Base-by-base conservation (phyloP, 257 asterid genomes). In the Thymus mandschuricus region DNA sequence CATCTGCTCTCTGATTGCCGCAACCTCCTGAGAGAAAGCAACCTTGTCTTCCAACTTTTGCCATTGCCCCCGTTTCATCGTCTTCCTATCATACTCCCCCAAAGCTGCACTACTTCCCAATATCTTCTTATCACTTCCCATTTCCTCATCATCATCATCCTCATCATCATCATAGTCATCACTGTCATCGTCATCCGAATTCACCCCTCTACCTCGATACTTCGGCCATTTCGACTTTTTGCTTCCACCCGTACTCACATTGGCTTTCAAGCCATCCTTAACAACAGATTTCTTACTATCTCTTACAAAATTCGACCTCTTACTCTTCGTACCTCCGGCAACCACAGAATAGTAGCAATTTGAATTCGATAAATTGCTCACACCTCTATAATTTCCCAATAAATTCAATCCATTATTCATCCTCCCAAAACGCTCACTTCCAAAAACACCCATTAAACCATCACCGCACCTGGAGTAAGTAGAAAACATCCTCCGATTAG, bases 31-130 rank as follows among this genome's bases (percentile, higher is more conserved):
- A 0, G 98, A 85, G 9, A 87, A 76, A 78, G 88, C 89, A 46
- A 81, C 84, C 84, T 91, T 97, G 27, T 86, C 78, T 76, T 88
- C 95, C 85, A 88, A 55, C 66, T 27, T 48, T 38, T 88, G 76
- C 82, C 88, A 76, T 0, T 93, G 97, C 77, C 86, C 83, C 41
- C 96, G 84, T 79, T 87, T 92, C 76, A 72, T 86, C 13, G 62
- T 80, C 82, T 83, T 94, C 64, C 59, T 60, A 75, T 84, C 99
- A 74, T 89, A 84, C 75, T 88, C 87, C 45, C 96, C 93, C 29
- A 94, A 34, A 30, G 98, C 91, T 12, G 98, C 96, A 81, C 88
- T 85, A 76, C 92, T 88, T 62, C 77, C 48, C 21, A 66, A 28
- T 71, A 76, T 73, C 74, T 79, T 79, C 78, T 64, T 78, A 73